Evolutionary conservation across 2,329 filamentous ascomycete species (phyloP).

Genomic region (Dichotomopilus funicola): DNA sequence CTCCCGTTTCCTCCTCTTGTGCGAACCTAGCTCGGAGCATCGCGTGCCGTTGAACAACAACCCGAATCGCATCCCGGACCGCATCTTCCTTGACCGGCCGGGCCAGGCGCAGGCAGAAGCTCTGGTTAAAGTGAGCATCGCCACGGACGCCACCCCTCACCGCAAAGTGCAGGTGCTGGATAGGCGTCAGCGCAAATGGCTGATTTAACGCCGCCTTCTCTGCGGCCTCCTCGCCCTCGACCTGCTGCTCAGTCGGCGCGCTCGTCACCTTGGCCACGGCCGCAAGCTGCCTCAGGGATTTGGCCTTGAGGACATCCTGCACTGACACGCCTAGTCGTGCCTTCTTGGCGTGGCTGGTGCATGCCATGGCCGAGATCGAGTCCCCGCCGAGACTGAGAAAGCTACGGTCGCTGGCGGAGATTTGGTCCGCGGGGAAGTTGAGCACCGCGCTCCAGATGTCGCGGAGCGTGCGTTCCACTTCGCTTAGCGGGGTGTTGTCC

Average conservation of each 20-base stretch:
- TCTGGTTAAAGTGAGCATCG: conserved; percentile 39
- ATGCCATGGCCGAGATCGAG: conserved; percentile 38
- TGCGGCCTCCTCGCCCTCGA: conserved; percentile 9
- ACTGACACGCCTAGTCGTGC: conserved; percentile 28
- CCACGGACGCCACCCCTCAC: conserved; percentile 26
- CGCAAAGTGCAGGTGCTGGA: conserved; percentile 39
- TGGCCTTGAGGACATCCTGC: conserved; percentile 28
- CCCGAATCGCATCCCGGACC: conserved; percentile 22
- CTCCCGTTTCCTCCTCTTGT: conserved; percentile 14
- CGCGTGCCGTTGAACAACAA: conserved; percentile 28
- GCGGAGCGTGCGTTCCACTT: conserved; percentile 18
- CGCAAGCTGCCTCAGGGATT: conserved; percentile 27
- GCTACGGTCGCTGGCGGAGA: conserved; percentile 27
- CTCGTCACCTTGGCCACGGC: conserved; percentile 5
- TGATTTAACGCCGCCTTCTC: conserved; percentile 16
- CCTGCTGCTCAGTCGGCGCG: neutral
- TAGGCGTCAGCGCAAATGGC: conserved; percentile 37
- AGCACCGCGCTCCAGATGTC: conserved; percentile 23
- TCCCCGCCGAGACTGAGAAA: conserved; percentile 39
- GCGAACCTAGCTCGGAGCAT: conserved; percentile 34
- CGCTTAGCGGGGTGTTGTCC: neutral
- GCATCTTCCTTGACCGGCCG: conserved; percentile 16
- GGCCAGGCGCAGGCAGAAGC: conserved; percentile 33
- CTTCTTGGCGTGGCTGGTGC: conserved; percentile 34
- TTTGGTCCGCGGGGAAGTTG: conserved; percentile 27